These are phyloP conservation scores for Xylaria sp. DNA, from an alignment of 2,329 filamentous ascomycete genomes.

Conservation along the genomic window DNA sequence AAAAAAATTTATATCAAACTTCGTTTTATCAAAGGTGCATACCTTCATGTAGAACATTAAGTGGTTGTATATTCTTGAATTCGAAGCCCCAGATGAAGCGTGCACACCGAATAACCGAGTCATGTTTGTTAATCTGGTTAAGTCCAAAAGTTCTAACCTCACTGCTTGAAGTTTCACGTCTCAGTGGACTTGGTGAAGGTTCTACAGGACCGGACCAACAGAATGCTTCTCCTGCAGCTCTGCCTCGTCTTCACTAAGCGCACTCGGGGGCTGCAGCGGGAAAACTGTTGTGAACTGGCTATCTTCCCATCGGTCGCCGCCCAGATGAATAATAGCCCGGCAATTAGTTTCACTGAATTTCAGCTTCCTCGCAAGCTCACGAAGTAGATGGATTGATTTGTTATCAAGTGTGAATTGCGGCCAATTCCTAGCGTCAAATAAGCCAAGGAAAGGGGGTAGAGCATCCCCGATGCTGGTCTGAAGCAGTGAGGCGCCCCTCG, in stretches of 20 bases:
- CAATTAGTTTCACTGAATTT: not conserved
- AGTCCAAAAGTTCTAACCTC: not conserved
- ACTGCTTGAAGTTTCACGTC: not conserved
- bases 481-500: not conserved
- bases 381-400: not conserved
- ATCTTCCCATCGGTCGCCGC: not conserved
- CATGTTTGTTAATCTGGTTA: not conserved
- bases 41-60: not conserved
- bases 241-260: not conserved
- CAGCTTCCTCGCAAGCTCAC: not conserved
- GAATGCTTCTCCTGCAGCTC: not conserved
- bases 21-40: too few species aligned
- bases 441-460: not conserved
- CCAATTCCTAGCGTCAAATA: not conserved
- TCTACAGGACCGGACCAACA: not conserved
- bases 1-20: too few species aligned
- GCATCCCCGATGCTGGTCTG: too few species aligned
- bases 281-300: not conserved
- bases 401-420: not conserved
- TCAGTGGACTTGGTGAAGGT: not conserved
- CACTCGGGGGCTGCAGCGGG: not conserved
- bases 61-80: not conserved
- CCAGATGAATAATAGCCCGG: not conserved
- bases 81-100: not conserved
- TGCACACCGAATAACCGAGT: not conserved